Conservation (phyloP, 2,329 filamentous ascomycete species). For the Pseudogymnoascus sp. region DNA sequence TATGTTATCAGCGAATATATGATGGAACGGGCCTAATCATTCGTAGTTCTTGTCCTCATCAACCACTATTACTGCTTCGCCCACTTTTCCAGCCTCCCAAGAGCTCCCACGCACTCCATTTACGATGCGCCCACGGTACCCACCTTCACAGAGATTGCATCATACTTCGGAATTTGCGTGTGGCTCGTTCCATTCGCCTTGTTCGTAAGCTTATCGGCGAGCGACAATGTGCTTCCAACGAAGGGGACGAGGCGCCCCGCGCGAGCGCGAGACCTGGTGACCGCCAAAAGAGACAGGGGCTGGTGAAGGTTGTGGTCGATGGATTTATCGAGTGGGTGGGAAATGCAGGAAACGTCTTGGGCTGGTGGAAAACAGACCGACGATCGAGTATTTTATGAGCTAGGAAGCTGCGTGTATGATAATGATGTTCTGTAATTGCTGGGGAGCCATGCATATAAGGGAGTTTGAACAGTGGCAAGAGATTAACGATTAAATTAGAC, state of each 20-base stretch:
- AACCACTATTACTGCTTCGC: conserved; percentile 97
- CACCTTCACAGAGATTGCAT: conserved; percentile 87
- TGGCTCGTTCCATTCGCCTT: conserved; percentile 95
- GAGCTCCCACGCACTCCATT: conserved; percentile 50
- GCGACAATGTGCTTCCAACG: conserved; percentile 88
- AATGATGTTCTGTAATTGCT: conserved; percentile 2
- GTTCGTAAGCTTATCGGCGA: conserved; percentile 88
- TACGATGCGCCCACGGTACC: conserved; percentile 57
- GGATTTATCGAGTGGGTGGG: conserved; percentile 47
- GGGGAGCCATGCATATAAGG: not conserved
- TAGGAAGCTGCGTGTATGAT: conserved; percentile 11
- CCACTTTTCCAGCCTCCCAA: conserved; percentile 68
- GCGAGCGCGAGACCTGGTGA: conserved; percentile 24
- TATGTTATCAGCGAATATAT: conserved; percentile 36
- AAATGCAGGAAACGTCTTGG: conserved; percentile 23
- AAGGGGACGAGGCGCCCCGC: conserved; percentile 66
- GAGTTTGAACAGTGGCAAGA: not conserved
- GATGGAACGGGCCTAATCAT: conserved; percentile 17
- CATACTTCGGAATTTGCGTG: conserved; percentile 92
- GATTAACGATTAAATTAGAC: not conserved
- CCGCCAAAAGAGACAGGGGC: conserved; percentile 51
- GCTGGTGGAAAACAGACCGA: conserved; percentile 27
- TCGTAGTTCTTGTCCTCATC: conserved; percentile 65
- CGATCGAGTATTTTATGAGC: conserved; percentile 20
- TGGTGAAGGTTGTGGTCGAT: conserved; percentile 61